Conservation (phyloP, 176 grass and related monocot species). For the Poa annua region DNA sequence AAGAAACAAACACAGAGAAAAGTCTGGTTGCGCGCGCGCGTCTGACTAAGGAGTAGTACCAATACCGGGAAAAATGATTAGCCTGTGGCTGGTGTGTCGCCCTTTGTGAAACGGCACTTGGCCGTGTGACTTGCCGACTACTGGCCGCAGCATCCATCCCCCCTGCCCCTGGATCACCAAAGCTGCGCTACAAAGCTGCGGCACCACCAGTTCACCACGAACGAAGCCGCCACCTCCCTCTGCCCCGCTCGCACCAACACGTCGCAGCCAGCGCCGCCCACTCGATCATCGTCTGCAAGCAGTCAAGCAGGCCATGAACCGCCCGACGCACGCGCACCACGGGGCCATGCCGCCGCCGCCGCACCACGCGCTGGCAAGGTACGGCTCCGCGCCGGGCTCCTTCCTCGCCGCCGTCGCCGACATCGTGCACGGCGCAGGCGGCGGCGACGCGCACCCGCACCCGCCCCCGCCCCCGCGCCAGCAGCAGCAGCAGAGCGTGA, state of each 20-base stretch:
- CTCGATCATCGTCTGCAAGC: neutral
- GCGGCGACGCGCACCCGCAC: neutral
- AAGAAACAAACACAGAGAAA: too few relatives aligned
- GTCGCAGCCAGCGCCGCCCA: neutral
- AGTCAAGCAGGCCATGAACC: constrained; percentile 55
- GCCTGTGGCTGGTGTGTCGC: too few relatives aligned
- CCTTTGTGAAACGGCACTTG: too few relatives aligned
- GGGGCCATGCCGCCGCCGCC: constrained; percentile 41
- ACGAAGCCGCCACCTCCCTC: too few relatives aligned
- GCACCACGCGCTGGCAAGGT: constrained; percentile 52
- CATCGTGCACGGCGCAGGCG: constrained; percentile 35
- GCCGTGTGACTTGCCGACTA: too few relatives aligned
- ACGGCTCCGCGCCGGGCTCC: constrained; percentile 79
- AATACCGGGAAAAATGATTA: too few relatives aligned
- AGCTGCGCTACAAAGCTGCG: too few relatives aligned
- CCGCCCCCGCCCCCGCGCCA: neutral
- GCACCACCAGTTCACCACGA: too few relatives aligned
- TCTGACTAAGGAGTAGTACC: too few relatives aligned
- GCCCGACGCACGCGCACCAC: constrained; percentile 28
- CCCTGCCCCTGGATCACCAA: too few relatives aligned
- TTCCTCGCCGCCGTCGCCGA: constrained; percentile 63
- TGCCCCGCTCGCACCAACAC: neutral
- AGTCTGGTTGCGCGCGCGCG: too few relatives aligned
- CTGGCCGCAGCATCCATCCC: too few relatives aligned
- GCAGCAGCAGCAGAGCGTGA: neutral